phyloP scores from a whole-genome alignment of 2,329 filamentous ascomycete genomes.

The Cucurbitaria berberidis region DNA sequence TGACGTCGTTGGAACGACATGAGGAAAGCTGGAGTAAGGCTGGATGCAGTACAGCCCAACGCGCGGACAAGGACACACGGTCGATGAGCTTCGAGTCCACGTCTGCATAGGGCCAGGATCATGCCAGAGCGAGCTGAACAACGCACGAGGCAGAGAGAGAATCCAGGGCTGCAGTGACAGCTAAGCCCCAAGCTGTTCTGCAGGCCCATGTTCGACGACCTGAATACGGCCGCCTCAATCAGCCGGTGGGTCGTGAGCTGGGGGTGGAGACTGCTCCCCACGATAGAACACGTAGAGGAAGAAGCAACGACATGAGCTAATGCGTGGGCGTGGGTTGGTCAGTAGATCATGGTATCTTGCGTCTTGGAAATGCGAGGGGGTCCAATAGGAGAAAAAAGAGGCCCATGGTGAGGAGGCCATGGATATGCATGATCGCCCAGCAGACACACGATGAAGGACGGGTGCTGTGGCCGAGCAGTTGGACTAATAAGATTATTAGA shows the following conservation, averaged over 20 bases:
- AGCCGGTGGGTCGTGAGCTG: background rate
- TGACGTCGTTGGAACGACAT: conserved; percentile 25
- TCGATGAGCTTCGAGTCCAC: conserved; percentile 6
- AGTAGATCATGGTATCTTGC: background rate
- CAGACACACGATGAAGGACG: background rate
- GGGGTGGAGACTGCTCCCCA: background rate
- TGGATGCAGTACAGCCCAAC: conserved; percentile 19
- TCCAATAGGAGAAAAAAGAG: conserved; percentile 40
- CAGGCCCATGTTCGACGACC: conserved; percentile 9
- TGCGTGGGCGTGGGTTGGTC: background rate
- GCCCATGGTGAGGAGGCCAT: conserved; percentile 13
- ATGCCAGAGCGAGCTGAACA: conserved; percentile 17
- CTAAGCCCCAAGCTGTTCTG: conserved; percentile 21
- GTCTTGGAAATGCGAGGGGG: no score
- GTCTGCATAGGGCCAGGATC: conserved; percentile 12
- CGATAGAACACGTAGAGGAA: background rate
- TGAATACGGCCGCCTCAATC: background rate
- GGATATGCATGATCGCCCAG: conserved; percentile 32
- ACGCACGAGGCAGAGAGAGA: conserved; percentile 24
- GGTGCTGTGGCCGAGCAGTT: conserved; percentile 1
- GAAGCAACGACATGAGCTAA: background rate
- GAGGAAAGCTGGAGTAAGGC: conserved; percentile 27
- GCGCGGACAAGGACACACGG: conserved; percentile 1
- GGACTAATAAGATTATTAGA: no score
- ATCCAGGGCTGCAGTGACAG: conserved; percentile 27